Percentiles rank a stretch among this genome's conserved stretches.
Conservation (phyloP, 2,329 filamentous ascomycete species). For the Penicillium sp. region DNA sequence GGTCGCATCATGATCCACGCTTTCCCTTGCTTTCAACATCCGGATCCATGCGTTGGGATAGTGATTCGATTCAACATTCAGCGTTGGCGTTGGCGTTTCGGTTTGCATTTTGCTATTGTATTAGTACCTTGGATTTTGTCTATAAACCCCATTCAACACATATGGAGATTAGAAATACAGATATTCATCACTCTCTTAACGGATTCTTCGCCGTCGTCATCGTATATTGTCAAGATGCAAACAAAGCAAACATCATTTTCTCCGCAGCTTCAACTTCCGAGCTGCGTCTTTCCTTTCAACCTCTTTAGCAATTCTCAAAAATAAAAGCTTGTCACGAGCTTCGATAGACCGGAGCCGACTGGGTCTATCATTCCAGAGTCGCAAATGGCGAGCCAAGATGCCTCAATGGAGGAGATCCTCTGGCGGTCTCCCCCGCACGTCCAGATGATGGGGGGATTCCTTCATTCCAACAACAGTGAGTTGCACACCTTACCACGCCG, state of each 20-base stretch:
- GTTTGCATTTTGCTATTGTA: neutral
- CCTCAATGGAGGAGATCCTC: constrained; percentile 46
- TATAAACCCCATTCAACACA: neutral
- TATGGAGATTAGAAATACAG: neutral
- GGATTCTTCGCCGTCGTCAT: neutral
- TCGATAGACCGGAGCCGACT: neutral
- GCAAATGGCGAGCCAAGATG: constrained; percentile 39
- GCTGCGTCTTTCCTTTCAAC: neutral
- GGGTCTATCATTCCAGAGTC: neutral
- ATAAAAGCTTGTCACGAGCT: neutral
- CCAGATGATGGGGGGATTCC: constrained; percentile 47
- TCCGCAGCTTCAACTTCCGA: constrained; percentile 8
- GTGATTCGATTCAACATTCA: constrained; percentile 35
- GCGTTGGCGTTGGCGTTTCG: constrained; percentile 25
- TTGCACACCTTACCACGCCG: neutral
- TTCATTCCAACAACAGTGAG: constrained; percentile 49
- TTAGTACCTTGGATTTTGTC: neutral
- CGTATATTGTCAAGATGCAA: constrained; percentile 22
- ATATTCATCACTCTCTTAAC: neutral
- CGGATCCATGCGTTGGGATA: constrained; percentile 18
- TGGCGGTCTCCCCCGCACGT: constrained; percentile 48
- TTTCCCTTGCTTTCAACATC: constrained; percentile 30
- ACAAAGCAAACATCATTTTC: constrained; percentile 29
- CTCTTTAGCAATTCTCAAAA: neutral
- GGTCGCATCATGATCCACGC: constrained; percentile 13